phyloP scores from a whole-genome alignment of 164 flowering plant species.

The Vitis rupestris region DNA sequence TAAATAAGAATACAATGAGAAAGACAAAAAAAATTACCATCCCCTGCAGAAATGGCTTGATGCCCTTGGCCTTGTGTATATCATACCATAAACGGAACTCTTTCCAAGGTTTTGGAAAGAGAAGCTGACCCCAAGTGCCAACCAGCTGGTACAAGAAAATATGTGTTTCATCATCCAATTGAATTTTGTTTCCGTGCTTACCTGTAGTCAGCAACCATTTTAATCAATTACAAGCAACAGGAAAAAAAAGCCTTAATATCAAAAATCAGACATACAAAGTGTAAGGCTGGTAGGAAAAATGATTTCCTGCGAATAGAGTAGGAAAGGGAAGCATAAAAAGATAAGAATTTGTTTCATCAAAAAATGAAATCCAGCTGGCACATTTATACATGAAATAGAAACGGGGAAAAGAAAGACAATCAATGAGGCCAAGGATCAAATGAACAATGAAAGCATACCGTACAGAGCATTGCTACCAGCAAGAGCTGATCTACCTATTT shows the following conservation, averaged over 20 bases:
- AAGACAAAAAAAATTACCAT: slow-evolving; percentile 55
- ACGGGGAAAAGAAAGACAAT: no score
- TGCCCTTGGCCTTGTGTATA: slow-evolving; percentile 70
- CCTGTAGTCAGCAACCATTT: slow-evolving; percentile 37
- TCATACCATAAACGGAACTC: slow-evolving; percentile 97
- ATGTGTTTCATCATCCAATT: slow-evolving; percentile 48
- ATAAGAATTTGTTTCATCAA: no score
- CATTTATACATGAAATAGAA: no score
- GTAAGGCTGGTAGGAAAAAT: no score
- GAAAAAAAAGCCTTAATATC: background rate
- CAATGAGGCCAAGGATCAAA: no score
- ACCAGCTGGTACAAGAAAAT: slow-evolving; percentile 92
- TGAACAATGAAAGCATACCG: no score
- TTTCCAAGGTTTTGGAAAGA: slow-evolving; percentile 98
- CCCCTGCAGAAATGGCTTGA: slow-evolving; percentile 79
- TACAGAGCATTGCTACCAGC: no score
- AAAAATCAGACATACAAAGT: background rate
- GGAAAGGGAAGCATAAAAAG: no score
- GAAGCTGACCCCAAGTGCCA: slow-evolving; percentile 99
- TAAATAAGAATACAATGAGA: background rate
- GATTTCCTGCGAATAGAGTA: no score
- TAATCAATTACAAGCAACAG: background rate
- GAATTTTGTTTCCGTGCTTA: slow-evolving; percentile 92
- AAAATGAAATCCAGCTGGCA: no score
- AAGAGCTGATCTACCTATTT: no score